Base-by-base conservation (phyloP, 1,139 yeast genomes). In the Taphrina pruni region DNA sequence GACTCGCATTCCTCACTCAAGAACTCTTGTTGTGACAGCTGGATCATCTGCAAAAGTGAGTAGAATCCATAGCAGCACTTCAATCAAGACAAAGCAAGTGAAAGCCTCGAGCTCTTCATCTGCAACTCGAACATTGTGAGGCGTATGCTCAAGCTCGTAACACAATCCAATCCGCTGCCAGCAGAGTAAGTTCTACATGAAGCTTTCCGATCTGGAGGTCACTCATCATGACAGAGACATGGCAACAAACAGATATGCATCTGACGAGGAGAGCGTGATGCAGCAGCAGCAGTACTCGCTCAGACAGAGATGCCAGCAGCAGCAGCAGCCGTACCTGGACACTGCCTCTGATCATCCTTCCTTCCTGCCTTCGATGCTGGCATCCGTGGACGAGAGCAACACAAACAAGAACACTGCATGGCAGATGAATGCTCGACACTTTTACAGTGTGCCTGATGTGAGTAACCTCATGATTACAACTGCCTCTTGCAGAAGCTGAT, bases 331-430 rank as follows among this genome's bases (percentile, higher is more conserved):
- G 36, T 50, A 32, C 11, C n/a, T 50, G 12, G 54, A 50, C n/a
- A 11, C 36, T 11, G 20, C 54, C 5, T 50, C 54, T 50, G 54
- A 50, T 50, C 54, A 50, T 11, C 54, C 32, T 17, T 21, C 36
- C 54, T 50, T 50, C 54, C 54, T 50, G 8, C 54, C 54, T 38
- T 50, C 54, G 32, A 26, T 26, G 36, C 54, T 50, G n/a, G 36
- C 54, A 8, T 21, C 54, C 21, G 54, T 50, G 36, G 36, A 50
- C 9, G 54, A 50, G 54, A 50, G 21, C 36, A 50, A 26, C 36
- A 50, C 54, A 8, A 21, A 8, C 54, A 50, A 50, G 9, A 50
- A 21, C 36, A 50, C n/a, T 21, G 12, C 36, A 50, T 50, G 54
- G 54, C 9, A 50, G 6, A 32, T n/a, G 6, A 20, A 8, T 26